Evolutionary conservation across 306 rosid species (phyloP).

Genomic region (Sechiopsis laciniata): DNA sequence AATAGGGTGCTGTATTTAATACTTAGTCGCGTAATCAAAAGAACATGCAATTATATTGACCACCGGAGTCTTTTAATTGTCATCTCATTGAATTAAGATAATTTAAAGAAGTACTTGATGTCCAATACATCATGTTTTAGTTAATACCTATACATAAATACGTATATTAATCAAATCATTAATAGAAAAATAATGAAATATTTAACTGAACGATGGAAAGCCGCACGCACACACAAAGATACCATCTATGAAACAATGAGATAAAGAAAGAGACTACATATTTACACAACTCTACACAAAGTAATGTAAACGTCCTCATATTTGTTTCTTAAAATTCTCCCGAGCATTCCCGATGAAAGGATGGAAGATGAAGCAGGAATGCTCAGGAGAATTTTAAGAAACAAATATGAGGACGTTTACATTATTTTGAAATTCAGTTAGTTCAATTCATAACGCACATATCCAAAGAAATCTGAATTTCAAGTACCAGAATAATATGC

Average conservation of each 20-base stretch:
- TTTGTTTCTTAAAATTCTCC: neutral
- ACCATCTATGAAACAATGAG: neutral
- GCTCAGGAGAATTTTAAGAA: neutral
- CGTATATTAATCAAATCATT: neutral
- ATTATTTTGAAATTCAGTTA: too few relatives aligned
- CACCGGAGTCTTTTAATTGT: neutral
- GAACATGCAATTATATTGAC: slow-evolving; percentile 5
- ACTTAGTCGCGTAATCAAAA: neutral
- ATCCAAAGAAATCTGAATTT: too few relatives aligned
- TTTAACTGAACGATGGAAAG: neutral
- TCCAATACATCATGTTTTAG: neutral
- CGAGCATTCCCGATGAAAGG: neutral
- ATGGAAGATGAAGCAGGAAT: neutral
- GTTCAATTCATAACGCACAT: too few relatives aligned
- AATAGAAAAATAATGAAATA: neutral
- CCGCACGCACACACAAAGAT: neutral
- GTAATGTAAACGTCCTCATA: neutral
- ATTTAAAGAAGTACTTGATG: neutral
- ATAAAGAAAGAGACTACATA: neutral
- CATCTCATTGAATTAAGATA: neutral
- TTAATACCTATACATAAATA: neutral
- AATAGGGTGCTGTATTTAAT: neutral
- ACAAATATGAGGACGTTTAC: neutral
- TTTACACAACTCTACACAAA: neutral
- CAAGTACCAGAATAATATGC: too few relatives aligned